Evolutionary conservation across 164 flowering plant species (phyloP).

Genomic region (Chimonanthus praecox): DNA sequence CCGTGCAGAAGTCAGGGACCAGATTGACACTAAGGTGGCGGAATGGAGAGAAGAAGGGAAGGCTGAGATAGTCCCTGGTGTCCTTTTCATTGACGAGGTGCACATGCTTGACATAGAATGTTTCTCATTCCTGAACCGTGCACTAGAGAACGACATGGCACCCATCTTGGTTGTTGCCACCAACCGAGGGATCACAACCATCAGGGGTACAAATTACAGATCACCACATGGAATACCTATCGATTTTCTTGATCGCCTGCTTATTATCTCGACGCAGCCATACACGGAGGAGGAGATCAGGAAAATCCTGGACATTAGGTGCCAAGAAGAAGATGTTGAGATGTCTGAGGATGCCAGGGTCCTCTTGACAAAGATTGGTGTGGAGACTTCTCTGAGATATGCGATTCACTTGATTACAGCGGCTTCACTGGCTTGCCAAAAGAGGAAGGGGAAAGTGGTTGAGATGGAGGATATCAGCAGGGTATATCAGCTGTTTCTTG

Average conservation of each 20-base stretch:
- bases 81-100: constrained; percentile 94
- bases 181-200: constrained; percentile 85
- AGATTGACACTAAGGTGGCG: constrained; percentile 92
- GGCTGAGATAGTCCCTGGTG: constrained; percentile 99
- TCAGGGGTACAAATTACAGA: constrained; percentile 70
- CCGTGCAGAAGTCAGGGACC: constrained; percentile 88
- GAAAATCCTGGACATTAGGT: constrained; percentile 71
- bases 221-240: constrained; percentile 98
- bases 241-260: constrained; percentile 82
- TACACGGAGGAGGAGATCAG: constrained; percentile 74
- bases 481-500: constrained; percentile 73
- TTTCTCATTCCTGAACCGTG: constrained; percentile 91
- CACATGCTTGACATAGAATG: constrained; percentile 98
- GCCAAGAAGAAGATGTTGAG: constrained; percentile 95
- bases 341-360: constrained; percentile 79
- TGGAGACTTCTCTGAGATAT: constrained; percentile 49
- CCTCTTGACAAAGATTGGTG: constrained; percentile 44
- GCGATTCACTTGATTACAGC: constrained; percentile 85
- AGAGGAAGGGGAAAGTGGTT: constrained; percentile 78
- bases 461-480: constrained; percentile 75
- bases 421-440: constrained; percentile 79
- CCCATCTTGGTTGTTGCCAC: constrained; percentile 92
- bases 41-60: constrained; percentile 99
- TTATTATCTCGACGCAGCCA: constrained; percentile 85
- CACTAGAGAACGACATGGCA: constrained; percentile 93